A percentile compares a stretch with the other conserved stretches of the same genome.
Evolutionary conservation across 768 basidiomycete species (phyloP).

Genomic region (Sarcodon aspratus): DNA sequence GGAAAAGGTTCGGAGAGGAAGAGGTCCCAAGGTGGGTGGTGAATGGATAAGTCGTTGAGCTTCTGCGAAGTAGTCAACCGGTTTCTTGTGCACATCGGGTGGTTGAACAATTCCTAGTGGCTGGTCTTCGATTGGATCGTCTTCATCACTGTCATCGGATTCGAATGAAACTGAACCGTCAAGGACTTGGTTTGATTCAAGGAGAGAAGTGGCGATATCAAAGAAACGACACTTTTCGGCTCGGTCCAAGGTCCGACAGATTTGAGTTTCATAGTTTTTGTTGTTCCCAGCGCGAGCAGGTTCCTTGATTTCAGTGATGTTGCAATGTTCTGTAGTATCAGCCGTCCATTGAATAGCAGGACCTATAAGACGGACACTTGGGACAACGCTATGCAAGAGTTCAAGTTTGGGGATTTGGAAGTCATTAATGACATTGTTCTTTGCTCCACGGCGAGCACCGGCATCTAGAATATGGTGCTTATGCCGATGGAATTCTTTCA

Average conservation of each 20-base stretch:
- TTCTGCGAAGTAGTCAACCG: not conserved
- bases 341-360: constrained; percentile 22
- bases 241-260: constrained; percentile 9
- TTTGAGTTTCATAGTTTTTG: constrained; percentile 9
- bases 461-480: constrained; percentile 22
- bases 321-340: constrained; percentile 17
- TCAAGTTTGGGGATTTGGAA: constrained; percentile 34
- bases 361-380: constrained; percentile 14
- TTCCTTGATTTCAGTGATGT: not conserved
- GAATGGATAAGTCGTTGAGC: not conserved
- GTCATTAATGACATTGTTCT: constrained; percentile 12
- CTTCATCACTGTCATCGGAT: not conserved
- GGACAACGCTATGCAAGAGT: constrained; percentile 17
- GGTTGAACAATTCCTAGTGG: not conserved
- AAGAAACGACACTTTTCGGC: not conserved
- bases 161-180: not conserved
- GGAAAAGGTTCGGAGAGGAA: constrained; percentile 7
- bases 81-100: too few relatives aligned
- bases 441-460: constrained; percentile 14
- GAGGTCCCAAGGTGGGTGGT: not conserved
- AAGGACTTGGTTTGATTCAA: not conserved
- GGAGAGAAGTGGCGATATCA: not conserved
- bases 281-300: not conserved
- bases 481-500: constrained; percentile 21
- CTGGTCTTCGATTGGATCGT: not conserved